These are phyloP conservation scores for Lactifluus echinatus DNA, from an alignment of 768 basidiomycete species.

Conservation along the genomic window DNA sequence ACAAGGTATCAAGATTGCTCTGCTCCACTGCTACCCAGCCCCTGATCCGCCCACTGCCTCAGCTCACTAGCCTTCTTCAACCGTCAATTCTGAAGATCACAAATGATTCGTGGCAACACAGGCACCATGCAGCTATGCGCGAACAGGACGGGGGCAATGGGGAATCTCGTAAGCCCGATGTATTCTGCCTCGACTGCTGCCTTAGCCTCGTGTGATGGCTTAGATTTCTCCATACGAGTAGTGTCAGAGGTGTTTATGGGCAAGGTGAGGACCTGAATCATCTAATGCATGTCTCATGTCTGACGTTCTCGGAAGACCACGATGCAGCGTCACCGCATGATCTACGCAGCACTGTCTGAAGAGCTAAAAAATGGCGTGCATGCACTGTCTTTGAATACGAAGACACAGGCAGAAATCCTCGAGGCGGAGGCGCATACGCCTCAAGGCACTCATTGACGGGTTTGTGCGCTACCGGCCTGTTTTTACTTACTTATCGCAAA, in stretches of 20 bases:
- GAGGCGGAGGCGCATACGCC: slow-evolving; percentile 16
- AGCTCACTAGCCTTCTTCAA: slow-evolving; percentile 56
- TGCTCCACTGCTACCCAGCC: slow-evolving; percentile 4
- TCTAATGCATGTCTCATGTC: slow-evolving; percentile 8
- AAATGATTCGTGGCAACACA: slow-evolving; percentile 81
- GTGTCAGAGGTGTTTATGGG: slow-evolving; percentile 66
- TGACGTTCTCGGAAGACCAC: slow-evolving; percentile 39
- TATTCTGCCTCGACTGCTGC: slow-evolving; percentile 19
- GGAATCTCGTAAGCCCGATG: slow-evolving; percentile 62
- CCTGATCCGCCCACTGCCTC: slow-evolving; percentile 20
- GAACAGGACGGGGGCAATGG: slow-evolving; percentile 55
- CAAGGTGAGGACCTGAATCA: slow-evolving; percentile 41
- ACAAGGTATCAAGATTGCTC: slow-evolving; percentile 17
- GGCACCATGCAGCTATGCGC: slow-evolving; percentile 78
- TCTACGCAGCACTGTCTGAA: slow-evolving; percentile 62
- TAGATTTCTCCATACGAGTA: slow-evolving; percentile 72
- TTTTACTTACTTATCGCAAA: neutral
- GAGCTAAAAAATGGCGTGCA: slow-evolving; percentile 68
- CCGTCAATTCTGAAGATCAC: slow-evolving; percentile 58
- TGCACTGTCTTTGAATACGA: slow-evolving; percentile 67
- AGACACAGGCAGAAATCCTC: slow-evolving; percentile 47
- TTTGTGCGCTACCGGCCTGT: neutral
- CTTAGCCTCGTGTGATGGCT: slow-evolving; percentile 1
- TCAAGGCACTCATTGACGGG: slow-evolving; percentile 14
- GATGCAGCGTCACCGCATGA: slow-evolving; percentile 75